Evolutionary conservation across 108 stramenopile species (phyloP).

Genomic region (Cylindrotheca closterium): DNA sequence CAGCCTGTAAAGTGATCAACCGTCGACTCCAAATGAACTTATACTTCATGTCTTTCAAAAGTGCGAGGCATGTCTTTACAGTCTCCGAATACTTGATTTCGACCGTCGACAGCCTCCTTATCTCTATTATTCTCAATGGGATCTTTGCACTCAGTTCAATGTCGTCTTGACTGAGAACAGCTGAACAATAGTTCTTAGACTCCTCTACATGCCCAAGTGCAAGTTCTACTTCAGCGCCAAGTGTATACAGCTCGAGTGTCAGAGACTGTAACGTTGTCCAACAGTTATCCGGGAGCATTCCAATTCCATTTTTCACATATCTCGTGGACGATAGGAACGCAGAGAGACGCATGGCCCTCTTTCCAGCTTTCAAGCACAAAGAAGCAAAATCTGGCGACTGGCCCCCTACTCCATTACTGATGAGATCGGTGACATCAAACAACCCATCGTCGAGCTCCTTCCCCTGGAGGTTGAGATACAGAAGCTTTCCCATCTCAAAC

Average conservation of each 20-base stretch:
- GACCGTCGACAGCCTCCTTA: no score
- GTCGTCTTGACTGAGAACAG: constrained; percentile 1
- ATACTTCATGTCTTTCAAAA: constrained; percentile 1
- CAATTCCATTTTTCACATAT: constrained; percentile 1
- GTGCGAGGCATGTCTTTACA: not conserved
- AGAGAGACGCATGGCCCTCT: constrained; percentile 5
- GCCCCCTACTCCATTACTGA: constrained; percentile 2
- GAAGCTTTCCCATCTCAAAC: constrained; percentile 35
- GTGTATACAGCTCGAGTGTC: not conserved
- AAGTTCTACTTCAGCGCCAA: constrained; percentile 2
- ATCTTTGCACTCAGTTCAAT: constrained; percentile 4
- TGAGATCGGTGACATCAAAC: constrained; percentile 1
- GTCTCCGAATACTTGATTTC: not conserved
- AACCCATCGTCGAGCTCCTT: constrained; percentile 2
- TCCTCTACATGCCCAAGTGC: not conserved
- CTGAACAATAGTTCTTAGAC: not conserved
- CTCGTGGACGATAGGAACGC: not conserved
- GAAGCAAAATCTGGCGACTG: constrained; percentile 1
- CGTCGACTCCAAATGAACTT: no score
- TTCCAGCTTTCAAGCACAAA: constrained; percentile 1
- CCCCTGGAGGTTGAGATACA: constrained; percentile 16
- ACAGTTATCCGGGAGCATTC: not conserved
- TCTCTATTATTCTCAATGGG: not conserved
- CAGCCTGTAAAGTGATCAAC: no score
- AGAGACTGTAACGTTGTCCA: not conserved